A percentile compares a stretch with the other conserved stretches of the same genome.
Evolutionary conservation across 2,329 filamentous ascomycete species (phyloP).

Genomic region (Ceratocystis eucalypticola): DNA sequence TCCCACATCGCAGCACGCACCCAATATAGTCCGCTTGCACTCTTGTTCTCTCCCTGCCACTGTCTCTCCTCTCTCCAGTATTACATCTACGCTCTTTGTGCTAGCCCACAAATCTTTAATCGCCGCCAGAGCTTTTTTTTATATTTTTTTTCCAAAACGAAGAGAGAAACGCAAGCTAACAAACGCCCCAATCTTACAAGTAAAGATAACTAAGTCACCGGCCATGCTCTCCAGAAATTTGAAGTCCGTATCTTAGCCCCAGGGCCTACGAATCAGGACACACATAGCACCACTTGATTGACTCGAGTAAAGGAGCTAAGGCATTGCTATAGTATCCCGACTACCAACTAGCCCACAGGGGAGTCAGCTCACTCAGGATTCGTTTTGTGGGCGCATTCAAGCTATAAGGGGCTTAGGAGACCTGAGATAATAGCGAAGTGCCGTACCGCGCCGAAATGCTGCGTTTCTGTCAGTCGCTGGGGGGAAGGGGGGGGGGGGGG

Average conservation of each 20-base stretch:
- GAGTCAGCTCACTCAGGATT: background rate
- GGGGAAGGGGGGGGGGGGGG: background rate
- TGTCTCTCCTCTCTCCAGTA: background rate
- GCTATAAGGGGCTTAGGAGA: background rate
- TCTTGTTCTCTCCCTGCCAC: background rate
- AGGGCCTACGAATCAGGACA: background rate
- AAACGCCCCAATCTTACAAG: background rate
- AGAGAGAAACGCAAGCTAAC: background rate
- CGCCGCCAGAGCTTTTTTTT: background rate
- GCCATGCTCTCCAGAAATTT: background rate
- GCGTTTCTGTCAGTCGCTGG: background rate
- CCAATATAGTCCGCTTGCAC: background rate
- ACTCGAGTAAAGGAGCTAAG: background rate
- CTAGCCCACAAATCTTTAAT: background rate
- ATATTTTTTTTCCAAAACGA: too few species aligned
- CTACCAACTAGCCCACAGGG: background rate
- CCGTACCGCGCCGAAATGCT: slow-evolving; percentile 2
- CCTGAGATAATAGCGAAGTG: slow-evolving; percentile 1
- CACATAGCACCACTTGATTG: background rate
- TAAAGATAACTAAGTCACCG: background rate
- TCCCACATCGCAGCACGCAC: background rate
- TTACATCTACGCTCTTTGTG: background rate
- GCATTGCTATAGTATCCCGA: background rate
- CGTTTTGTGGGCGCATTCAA: background rate
- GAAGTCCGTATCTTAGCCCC: background rate